Evolutionary conservation across 306 rosid genomes (phyloP).

Genomic region (Pyrus betulifolia): DNA sequence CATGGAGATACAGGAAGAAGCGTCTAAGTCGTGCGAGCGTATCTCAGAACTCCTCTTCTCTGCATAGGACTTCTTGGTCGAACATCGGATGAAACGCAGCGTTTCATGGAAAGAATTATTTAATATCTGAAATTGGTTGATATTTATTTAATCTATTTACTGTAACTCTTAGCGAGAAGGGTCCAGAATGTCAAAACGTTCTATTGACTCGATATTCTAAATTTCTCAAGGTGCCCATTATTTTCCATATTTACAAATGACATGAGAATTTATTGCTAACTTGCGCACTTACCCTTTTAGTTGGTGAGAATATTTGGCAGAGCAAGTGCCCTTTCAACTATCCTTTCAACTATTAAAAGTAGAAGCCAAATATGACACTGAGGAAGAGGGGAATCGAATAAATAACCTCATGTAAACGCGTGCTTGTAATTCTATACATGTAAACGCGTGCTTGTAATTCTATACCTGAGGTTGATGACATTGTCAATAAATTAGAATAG

Average conservation of each 20-base stretch:
- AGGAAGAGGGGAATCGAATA: too few relatives aligned
- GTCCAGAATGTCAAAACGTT: background rate
- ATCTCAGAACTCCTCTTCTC: background rate
- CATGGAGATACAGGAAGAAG: conserved; percentile 58
- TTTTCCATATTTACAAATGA: background rate
- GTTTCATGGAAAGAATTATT: background rate
- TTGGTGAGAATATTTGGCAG: background rate
- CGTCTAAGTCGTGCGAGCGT: conserved; percentile 31
- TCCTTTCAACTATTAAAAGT: too few relatives aligned
- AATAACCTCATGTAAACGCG: too few relatives aligned
- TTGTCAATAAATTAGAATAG: too few relatives aligned
- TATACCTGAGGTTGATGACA: too few relatives aligned
- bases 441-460: too few relatives aligned
- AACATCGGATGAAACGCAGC: background rate
- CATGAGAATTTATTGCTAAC: background rate
- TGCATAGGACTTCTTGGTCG: background rate
- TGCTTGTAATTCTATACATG: too few relatives aligned
- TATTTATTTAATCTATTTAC: background rate
- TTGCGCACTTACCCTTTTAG: background rate
- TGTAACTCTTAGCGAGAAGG: background rate
- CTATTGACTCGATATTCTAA: background rate
- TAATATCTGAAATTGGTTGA: too few relatives aligned
- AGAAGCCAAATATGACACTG: too few relatives aligned
- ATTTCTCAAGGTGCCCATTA: background rate
- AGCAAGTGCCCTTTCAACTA: too few relatives aligned